Evolutionary conservation across 2,329 filamentous ascomycete genomes (phyloP), one percentile per base, ranked within the genome.

Genomic region (Pseudofabraea citricarpa): DNA sequence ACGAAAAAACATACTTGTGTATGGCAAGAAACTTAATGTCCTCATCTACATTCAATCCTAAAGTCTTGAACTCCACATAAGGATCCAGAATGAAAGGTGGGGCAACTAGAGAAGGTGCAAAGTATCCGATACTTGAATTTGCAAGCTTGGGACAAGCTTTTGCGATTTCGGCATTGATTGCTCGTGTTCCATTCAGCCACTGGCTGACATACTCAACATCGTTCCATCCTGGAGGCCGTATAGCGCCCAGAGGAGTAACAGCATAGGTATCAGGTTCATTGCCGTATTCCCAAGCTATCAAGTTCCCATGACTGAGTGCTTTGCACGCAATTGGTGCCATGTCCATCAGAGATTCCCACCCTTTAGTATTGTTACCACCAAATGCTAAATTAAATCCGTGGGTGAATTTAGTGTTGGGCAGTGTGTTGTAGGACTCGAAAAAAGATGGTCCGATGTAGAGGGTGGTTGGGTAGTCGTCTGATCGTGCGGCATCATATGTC

Each of bases 181-280:
- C 61, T 10, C 65, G 56, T 0, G 75, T 78, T 27, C 73, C 78
- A 41, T 74, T 70, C 10, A 75, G 61, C 77, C 78, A 84, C 54
- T 83, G 74, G 5, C 59, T 50, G 2, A 81, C 75, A 53, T 77
- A 83, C 23, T 67, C 64, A 13, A 58, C 60, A 54, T 82, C 79
- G 43, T 70, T 71, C 71, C 75, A 83, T 21, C 56, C 64, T 0
- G 64, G 21, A 1, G 77, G 72, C n/a, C 79, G 62, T 16, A 78
- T 70, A 1, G 68, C 63, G 0, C 73, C 71, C 49, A 77, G 74
- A 3, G 70, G 59, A 16, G 71, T 74, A 1, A 69, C 73, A 15
- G 72, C 70, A 59, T 65, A 83, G 6, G 83, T 60, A 57, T 84
- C 79, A 0, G 78, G 77, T 58, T 83, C 79, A 53, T 84, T 84